Evolutionary conservation across 164 flowering plant genomes (phyloP), one percentile per base, ranked within the genome.

Genomic region (Magnolia officinalis): DNA sequence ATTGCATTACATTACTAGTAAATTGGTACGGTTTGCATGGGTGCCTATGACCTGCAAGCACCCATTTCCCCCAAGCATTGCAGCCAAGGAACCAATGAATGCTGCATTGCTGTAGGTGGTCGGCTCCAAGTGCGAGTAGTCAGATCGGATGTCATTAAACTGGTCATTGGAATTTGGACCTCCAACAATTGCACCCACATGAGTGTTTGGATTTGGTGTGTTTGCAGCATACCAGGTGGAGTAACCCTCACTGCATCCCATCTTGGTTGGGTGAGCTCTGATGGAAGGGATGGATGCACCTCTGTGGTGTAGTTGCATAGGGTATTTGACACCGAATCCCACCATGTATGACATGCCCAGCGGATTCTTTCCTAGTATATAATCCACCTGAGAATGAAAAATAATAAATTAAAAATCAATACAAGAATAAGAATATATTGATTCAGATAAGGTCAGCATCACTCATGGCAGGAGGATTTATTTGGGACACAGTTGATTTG

Each of bases 101-200:
- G 93, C 92, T 2, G 96, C 95, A 78, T 91, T 91, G 72, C 85
- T 88, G 52, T 91, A 93, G n/a, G 96, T 91, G 4, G 90, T 81
- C 21, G 98, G 93, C 66, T 91, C 96, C 26, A 81, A 76, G 70
- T 88, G 90, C 10, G 88, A 77, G 63, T 83, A 87, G 50, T 88
- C 91, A 0, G 95, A 84, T 71, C 98, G 80, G 51, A 45, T 67
- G 70, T 93, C 96, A 31, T 63, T 84, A 80, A 86, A 91, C 63
- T 82, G 81, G 73, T 91, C 96, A 58, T 83, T 85, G 0, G 85
- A 81, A 66, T 88, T 79, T 0, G 98, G 98, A 2, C 96, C 98
- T 67, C 96, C 98, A 21, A 88, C 98, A 50, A 91, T 55, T 20
- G 98, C 94, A 58, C 98, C 96, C n/a, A 84, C 84, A 73, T 87